Base-by-base conservation (phyloP, 768 basidiomycete species). In the Pleurotus citrinopileatus region DNA sequence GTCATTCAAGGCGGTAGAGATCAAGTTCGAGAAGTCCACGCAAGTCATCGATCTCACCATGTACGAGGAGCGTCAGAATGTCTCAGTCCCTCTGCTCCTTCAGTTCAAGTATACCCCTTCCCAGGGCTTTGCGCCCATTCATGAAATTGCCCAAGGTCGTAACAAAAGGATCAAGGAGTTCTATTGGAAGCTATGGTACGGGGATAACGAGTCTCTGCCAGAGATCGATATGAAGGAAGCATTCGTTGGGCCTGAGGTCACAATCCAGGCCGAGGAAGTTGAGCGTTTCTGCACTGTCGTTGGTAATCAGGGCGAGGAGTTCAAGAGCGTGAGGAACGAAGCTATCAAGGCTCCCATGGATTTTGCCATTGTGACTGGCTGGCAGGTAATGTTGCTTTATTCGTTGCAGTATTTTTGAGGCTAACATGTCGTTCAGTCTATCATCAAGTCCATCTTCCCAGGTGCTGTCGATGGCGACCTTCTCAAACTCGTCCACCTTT, bases 361-460 rank as follows among this genome's bases (percentile, higher is more conserved):
- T 73, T 98, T 97, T 62, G 93, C 95, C 22, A 99, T 99, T 64
- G 96, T 98, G 47, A 87, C 94, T 36, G 95, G 96, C 42, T 99
- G 97, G 97, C 86, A 96, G 87, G 94, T 94, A 66, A n/a, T n/a
- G n/a, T n/a, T 56, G 87, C 71, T 48, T 20, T 25, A 38, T 25
- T 23, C n/a, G n/a, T 53, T 32, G 20, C 1, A 43, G 15, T 17
- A 5, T 43, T 53, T 37, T 12, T 22, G 15, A 22, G 29, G 52
- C 17, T 53, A 28, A 60, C 25, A 51, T 60, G 37, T 28, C 28
- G 56, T 53, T 0, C 60, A 96, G 94, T 91, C 95, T n/a, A 98
- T 99, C 71, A 99, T 98, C 89, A 93, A 91, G 68, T 86, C 94
- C 1, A 96, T 98, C 71, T 99, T 99, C 84, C 97, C 97, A 4